Percentiles rank a stretch among this genome's conserved stretches.
phyloP scores from a whole-genome alignment of 768 basidiomycete species.

The Trametes meyenii region DNA sequence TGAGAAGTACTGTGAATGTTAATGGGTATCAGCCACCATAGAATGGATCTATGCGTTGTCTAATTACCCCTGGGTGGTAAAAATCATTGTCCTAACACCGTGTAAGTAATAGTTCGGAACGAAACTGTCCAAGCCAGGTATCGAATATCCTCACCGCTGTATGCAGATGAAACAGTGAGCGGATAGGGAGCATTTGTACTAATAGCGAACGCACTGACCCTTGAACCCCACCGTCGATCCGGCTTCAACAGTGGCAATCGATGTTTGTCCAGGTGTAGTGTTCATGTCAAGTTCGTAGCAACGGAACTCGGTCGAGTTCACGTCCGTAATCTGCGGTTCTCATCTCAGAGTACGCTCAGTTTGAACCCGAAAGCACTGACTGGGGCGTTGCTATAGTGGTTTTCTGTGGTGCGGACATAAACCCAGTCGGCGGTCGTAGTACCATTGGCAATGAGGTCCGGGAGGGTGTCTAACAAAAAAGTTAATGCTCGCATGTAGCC shows the following conservation, averaged over 20 bases:
- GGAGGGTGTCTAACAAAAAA: constrained; percentile 31
- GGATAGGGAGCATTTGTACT: neutral
- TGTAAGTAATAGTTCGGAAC: no score
- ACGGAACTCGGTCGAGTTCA: constrained; percentile 33
- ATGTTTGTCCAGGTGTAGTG: constrained; percentile 30
- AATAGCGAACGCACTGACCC: constrained; percentile 13
- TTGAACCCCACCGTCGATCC: constrained; percentile 36
- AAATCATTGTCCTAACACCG: constrained; percentile 24
- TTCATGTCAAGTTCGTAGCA: constrained; percentile 36
- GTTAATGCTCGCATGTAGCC: neutral
- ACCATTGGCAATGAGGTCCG: constrained; percentile 32
- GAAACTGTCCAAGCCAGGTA: neutral
- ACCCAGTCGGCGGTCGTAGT: constrained; percentile 30
- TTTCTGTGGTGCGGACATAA: constrained; percentile 34
- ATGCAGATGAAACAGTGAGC: neutral
- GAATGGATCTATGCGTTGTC: neutral
- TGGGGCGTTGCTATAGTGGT: constrained; percentile 33
- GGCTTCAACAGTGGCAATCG: constrained; percentile 33
- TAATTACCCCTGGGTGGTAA: constrained; percentile 30
- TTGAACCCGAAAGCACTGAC: constrained; percentile 19
- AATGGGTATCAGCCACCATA: neutral
- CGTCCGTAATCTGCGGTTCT: constrained; percentile 30
- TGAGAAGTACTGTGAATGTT: constrained; percentile 28
- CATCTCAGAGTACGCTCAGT: neutral
- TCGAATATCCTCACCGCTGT: neutral